Evolutionary conservation across 129 eudicot species (phyloP), one percentile per base, ranked within the genome.

Genomic region (Calendula officinalis): DNA sequence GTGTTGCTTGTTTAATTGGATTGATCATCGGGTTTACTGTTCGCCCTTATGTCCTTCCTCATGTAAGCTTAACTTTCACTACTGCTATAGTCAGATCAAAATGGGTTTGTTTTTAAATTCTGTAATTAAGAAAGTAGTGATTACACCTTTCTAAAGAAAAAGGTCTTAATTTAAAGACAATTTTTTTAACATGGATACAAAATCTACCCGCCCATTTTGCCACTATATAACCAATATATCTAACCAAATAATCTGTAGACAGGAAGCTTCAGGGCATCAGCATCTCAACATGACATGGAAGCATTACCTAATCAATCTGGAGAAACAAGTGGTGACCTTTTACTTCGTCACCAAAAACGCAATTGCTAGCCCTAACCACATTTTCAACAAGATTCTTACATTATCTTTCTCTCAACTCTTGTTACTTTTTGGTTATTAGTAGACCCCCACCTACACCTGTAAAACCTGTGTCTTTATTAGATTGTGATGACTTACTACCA

Each of bases 261-360:
- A 87, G 96, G 98, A 77, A 76, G 80, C 67, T 15, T 43, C 75
- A 61, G 66, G 67, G 17, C 74, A 37, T 16, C 82, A 37, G 47
- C 83, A 8, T 3, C 30, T 49, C 95, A 75, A 33, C 87, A 38
- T 40, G 96, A 87, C 90, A 82, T 91, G 94, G 98, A 91, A 67
- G 69, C 84, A 38, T 60, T 87, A 53, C 98, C 96, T 71, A 84
- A 91, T 50, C 84, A 68, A 44, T 73, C 90, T 77, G 98, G 94
- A 42, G 94, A 91, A 79, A 64, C 85, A 68, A 80, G 38, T 46
- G 67, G 70, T 1, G 98, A 91, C 66, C 71, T 44, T 76, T 38
- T 91, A 68, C 87, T 91, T 68, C 87, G 96, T 36, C 84, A 74
- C 56, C 80, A 91, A 49, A 91, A 91, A 72, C 98, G 98, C 59